Conservation (phyloP, 345 rosid species). For the Gossypium ekmanianum region DNA sequence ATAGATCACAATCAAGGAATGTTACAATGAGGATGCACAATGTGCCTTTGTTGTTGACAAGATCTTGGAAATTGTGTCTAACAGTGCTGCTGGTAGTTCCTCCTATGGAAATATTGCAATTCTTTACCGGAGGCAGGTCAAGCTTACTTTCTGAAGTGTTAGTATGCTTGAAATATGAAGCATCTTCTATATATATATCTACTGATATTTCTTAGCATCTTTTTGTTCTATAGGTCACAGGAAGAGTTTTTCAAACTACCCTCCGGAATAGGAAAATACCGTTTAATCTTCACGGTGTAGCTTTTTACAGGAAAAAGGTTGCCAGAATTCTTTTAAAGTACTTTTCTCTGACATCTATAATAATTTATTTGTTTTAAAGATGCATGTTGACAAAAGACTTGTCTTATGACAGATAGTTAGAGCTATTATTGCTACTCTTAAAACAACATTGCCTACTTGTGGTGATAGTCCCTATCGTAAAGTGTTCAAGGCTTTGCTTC, state of each 20-base stretch:
- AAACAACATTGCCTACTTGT: slow-evolving; percentile 64
- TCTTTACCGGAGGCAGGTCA: slow-evolving; percentile 94
- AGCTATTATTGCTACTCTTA: slow-evolving; percentile 78
- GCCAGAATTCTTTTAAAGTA: not conserved
- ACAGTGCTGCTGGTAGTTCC: slow-evolving; percentile 37
- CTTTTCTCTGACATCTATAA: not conserved
- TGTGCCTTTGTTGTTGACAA: slow-evolving; percentile 85
- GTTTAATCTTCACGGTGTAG: slow-evolving; percentile 86
- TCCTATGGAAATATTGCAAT: slow-evolving; percentile 71
- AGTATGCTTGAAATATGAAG: not conserved
- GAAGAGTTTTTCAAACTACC: slow-evolving; percentile 71
- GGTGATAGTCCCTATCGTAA: slow-evolving; percentile 77
- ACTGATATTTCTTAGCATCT: slow-evolving; percentile 19
- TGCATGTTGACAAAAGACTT: slow-evolving; percentile 16
- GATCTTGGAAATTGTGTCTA: slow-evolving; percentile 59
- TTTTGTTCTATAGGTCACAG: slow-evolving; percentile 60
- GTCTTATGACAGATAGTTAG: slow-evolving; percentile 51
- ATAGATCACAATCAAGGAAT: slow-evolving; percentile 79
- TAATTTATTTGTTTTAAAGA: not conserved
- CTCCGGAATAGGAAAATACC: slow-evolving; percentile 91
- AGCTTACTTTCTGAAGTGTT: slow-evolving; percentile 22
- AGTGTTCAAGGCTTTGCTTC: slow-evolving; percentile 86
- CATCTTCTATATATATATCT: slow-evolving; percentile 8
- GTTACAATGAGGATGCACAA: slow-evolving; percentile 83
- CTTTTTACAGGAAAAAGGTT: slow-evolving; percentile 94